Evolutionary conservation across 2,329 filamentous ascomycete species (phyloP).

Genomic region (Alternaria novae-zelandiae): DNA sequence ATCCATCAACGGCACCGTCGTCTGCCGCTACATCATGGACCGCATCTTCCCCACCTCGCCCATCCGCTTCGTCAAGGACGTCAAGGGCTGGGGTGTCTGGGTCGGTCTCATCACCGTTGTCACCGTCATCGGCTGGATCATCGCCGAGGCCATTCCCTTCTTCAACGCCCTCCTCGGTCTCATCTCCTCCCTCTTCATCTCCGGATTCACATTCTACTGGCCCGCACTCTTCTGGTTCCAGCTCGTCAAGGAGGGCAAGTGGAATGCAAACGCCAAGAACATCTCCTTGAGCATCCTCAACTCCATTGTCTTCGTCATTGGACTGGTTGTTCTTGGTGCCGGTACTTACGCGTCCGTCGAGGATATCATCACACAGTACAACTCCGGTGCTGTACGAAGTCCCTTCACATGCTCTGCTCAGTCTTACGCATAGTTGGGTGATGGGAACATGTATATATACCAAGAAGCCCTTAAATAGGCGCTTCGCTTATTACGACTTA

Average conservation of each 20-base stretch:
- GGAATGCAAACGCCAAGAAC: constrained; percentile 45
- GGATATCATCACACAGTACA: constrained; percentile 53
- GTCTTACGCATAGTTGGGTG: constrained; percentile 33
- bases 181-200: constrained; percentile 67
- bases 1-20: constrained; percentile 72
- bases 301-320: constrained; percentile 36
- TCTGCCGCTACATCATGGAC: constrained; percentile 69
- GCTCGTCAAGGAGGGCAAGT: constrained; percentile 53
- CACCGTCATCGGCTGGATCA: constrained; percentile 71
- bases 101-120: constrained; percentile 60
- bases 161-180: constrained; percentile 74
- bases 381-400: constrained; percentile 44
- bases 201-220: constrained; percentile 67
- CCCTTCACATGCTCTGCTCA: constrained; percentile 50
- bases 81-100: constrained; percentile 61
- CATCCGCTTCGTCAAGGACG: constrained; percentile 48
- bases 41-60: constrained; percentile 65
- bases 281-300: constrained; percentile 40
- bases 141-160: constrained; percentile 73
- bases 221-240: constrained; percentile 49
- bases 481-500: constrained; percentile 3
- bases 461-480: background rate
- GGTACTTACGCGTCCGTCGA: constrained; percentile 55
- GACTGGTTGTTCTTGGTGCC: constrained; percentile 42
- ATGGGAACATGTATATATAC: constrained; percentile 2